Evolutionary conservation across 2,329 filamentous ascomycete species (phyloP), one percentile per base, ranked within the genome.

Genomic region (Daldinia eschscholtzii): DNA sequence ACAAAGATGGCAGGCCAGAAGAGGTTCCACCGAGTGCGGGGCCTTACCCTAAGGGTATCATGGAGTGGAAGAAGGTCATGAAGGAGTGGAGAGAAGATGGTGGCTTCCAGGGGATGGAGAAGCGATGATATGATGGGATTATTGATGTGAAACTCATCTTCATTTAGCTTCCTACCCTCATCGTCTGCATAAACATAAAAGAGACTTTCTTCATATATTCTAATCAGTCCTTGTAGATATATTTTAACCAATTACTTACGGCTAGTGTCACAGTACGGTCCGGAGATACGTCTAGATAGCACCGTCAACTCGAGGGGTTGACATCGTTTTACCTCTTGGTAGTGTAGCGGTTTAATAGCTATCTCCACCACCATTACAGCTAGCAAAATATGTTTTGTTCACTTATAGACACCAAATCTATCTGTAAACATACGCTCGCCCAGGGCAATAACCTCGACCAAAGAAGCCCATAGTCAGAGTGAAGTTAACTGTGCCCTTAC

Each of bases 1-100:
- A 44, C 10, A 44, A 44, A 10, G n/a, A 44, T 18, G 42, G 42
- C 7, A 44, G 23, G 42, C 42, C 42, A 9, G 42, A 44, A 10
- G 42, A 44, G 4, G 23, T 44, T 5, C 20, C 42, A 23, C 12
- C 42, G 18, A 6, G 42, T 12, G 20, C 42, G 10, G 42, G 18
- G 23, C 4, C 3, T 20, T 44, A 44, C 18, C 42, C 42, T 4
- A 44, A 44, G 7, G 42, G 42, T 9, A 44, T 44, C 18, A 44
- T 44, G 42, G 18, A 44, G 42, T 44, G 42, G 42, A 44, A 44
- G 42, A 44, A 18, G 10, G 18, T 44, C 23, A 44, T 44, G 42
- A 44, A 44, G 18, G 23, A 44, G 18, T 44, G 42, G 42, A 44
- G 42, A 44, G 42, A 23, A 2, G 7, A 44, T 7, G 42, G 18